Evolutionary conservation across 202 grass and related monocot genomes (phyloP), one percentile per base, ranked within the genome.

Genomic region (Schoenoplectus triqueter): DNA sequence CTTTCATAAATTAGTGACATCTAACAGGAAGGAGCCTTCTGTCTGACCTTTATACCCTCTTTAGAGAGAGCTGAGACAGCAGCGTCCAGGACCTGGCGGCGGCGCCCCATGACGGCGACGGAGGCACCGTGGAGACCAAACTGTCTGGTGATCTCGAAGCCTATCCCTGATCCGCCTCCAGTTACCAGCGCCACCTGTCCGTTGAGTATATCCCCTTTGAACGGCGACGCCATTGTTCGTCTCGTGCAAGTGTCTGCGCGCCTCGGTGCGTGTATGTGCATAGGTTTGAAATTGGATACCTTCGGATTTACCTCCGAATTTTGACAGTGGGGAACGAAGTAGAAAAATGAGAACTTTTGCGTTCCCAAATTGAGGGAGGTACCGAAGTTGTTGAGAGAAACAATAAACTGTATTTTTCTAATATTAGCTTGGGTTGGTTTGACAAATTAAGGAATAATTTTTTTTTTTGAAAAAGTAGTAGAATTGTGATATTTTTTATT

Each of bases 51-150:
- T 46, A 93, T 90, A 11, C 92, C 95, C 44, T 98, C 76, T 13
- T 87, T 85, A 31, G 83, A 86, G 55, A 98, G 91, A 39, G 56
- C 88, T 63, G 80, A 80, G 85, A 95, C 92, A 87, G 92, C 95
- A 47, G 86, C 73, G 86, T 95, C 92, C 67, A 98, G 86, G 88
- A 92, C 92, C 59, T 86, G 86, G 44, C 91, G 92, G 80, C 95
- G 91, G 40, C 95, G 95, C 54, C 92, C 95, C 95, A 95, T 98
- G 87, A 98, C 59, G 47, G 92, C 89, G 48, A 95, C 87, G 83
- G 85, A 72, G 65, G 95, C 92, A 42, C 92, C 95, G 64, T 98
- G 95, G 67, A 86, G 83, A 11, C 91, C 92, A 54, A 98, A 88
- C 84, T 95, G 92, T 20, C 80, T 13, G 48, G 88, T 84, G 18